Conservation (phyloP, 495 filamentous ascomycete species). For the Neurospora sp. region DNA sequence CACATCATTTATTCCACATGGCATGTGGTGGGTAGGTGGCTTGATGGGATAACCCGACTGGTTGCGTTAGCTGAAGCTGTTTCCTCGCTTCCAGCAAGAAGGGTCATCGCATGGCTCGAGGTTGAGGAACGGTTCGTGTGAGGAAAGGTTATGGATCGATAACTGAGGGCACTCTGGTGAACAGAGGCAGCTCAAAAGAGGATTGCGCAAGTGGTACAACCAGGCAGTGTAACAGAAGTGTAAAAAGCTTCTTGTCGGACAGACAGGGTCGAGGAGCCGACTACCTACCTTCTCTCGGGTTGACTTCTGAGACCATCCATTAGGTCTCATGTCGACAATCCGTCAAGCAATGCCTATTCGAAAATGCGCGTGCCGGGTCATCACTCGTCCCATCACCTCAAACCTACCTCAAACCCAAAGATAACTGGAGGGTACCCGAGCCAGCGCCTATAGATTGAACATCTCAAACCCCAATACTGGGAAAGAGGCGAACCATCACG, state of each 20-base stretch:
- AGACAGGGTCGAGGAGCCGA: not conserved
- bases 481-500: not conserved
- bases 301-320: not conserved
- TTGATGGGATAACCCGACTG: not conserved
- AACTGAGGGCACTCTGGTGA: not conserved
- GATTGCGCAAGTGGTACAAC: not conserved
- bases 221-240: not conserved
- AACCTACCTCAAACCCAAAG: not conserved
- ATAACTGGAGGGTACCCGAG: not conserved
- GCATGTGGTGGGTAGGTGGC: not conserved
- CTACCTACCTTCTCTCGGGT: not conserved
- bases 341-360: not conserved
- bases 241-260: not conserved
- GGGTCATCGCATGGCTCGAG: not conserved
- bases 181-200: not conserved
- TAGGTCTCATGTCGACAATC: not conserved
- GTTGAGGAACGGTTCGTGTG: not conserved
- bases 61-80: not conserved
- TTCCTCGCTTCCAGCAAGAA: not conserved
- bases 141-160: not conserved
- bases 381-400: not conserved
- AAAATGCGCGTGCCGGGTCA: not conserved
- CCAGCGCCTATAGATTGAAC: not conserved
- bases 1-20: not conserved
- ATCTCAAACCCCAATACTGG: not conserved